Base-by-base conservation (phyloP, 1,284 basidiomycete genomes). In the Fomitopsis schrenkii region DNA sequence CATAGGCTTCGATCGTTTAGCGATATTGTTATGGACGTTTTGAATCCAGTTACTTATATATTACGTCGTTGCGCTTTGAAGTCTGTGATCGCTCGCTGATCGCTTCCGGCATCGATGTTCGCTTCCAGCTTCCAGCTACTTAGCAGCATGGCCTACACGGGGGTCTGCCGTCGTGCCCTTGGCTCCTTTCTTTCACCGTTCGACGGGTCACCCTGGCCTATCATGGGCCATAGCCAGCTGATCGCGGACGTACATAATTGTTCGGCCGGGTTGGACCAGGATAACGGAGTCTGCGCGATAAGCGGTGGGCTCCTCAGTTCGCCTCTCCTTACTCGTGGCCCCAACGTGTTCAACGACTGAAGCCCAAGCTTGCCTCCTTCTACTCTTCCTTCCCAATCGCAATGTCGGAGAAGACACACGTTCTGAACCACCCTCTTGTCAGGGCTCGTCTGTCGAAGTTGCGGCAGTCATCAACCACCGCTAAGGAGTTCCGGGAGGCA, bases 401-500 rank as follows among this genome's bases (percentile, higher is more conserved):
- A 48, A 79, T 79, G 75, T 61, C 62, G 10, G 62, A 60, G 30
- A 75, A 79, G 33, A 67, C 87, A 64, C 82, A 88, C 67, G 70
- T 87, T 58, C 72, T 92, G 58, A 80, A 83, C 1, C 91, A 94
- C 70, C 92, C 92, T 0, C 70, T 94, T 62, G 82, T 92, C 67
- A 85, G 85, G 61, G 83, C 88, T 54, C 84, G 90, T 59, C 75
- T 94, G 58, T 88, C 90, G 10, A 86, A 87, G 71, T 78, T 95
- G 52, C 80, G 92, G 57, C 79, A 86, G 71, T 74, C 77, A 48
- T 77, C 78, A 9, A 92, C 91, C 2, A 78, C 76, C 15, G 71
- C 90, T 10, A 90, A 90, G 71, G 89, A 91, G 68, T 94, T 95
- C 72, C 86, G 93, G 38, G 87, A 91, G 79, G 89, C 91, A 52